A percentile compares a stretch with the other conserved stretches of the same genome.
Evolutionary conservation across 2,329 filamentous ascomycete species (phyloP).

Genomic region (Fusarium foetens): DNA sequence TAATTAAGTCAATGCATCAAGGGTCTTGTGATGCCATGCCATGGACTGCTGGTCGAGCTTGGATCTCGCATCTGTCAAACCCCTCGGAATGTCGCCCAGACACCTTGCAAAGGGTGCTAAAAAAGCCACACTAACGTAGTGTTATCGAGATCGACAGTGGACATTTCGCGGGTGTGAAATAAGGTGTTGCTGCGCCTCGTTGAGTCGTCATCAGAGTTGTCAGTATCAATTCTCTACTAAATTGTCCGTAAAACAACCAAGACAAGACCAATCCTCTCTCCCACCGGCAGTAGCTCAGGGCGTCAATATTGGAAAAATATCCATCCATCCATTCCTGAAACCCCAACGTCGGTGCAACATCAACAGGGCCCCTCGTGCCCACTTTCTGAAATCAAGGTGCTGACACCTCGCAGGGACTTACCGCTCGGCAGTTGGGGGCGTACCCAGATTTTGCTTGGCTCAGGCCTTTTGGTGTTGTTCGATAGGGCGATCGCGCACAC

Average conservation of each 20-base stretch:
- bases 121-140: slow-evolving; percentile 18
- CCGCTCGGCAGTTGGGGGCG: slow-evolving; percentile 39
- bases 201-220: slow-evolving; percentile 27
- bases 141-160: slow-evolving; percentile 37
- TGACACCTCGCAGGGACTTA: slow-evolving; percentile 35
- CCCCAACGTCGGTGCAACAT: slow-evolving; percentile 26
- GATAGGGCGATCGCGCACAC: slow-evolving; percentile 12
- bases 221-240: neutral
- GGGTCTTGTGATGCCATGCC: slow-evolving; percentile 13
- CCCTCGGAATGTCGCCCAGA: slow-evolving; percentile 15
- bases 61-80: slow-evolving; percentile 36
- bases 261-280: neutral
- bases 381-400: slow-evolving; percentile 36
- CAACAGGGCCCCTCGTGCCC: neutral
- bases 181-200: slow-evolving; percentile 37
- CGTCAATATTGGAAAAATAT: neutral
- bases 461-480: neutral
- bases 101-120: slow-evolving; percentile 7
- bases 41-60: neutral
- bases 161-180: slow-evolving; percentile 13
- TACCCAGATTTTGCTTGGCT: slow-evolving; percentile 2
- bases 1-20: slow-evolving; percentile 19
- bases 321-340: slow-evolving; percentile 29
- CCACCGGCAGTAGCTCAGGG: slow-evolving; percentile 13
- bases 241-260: neutral